Conservation (phyloP, 83 land plant species). For the Picea engelmannii region DNA sequence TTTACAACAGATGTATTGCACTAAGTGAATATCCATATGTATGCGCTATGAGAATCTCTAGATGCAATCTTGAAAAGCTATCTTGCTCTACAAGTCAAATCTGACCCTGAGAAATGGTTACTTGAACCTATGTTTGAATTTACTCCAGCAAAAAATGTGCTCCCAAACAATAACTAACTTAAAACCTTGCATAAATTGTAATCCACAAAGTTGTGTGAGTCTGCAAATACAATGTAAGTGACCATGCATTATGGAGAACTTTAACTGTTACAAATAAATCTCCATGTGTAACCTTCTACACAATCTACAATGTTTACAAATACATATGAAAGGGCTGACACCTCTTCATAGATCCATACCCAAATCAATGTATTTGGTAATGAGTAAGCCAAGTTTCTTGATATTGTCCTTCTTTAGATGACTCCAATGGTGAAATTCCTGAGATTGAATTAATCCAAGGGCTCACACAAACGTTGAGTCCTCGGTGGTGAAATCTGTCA, state of each 20-base stretch:
- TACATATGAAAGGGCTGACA: too few species aligned
- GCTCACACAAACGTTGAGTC: too few species aligned
- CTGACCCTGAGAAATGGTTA: neutral
- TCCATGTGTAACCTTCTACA: neutral
- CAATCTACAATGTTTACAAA: too few species aligned
- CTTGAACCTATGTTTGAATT: constrained; percentile 1
- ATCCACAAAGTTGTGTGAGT: constrained; percentile 1
- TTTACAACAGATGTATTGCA: constrained; percentile 6
- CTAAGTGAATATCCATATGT: too few species aligned
- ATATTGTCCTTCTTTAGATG: too few species aligned
- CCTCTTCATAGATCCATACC: too few species aligned
- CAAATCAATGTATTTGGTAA: too few species aligned
- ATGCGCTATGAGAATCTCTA: neutral
- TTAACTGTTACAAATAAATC: neutral
- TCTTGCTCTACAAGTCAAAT: neutral
- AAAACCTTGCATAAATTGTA: constrained; percentile 2
- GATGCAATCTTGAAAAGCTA: neutral
- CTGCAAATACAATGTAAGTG: neutral
- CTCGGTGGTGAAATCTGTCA: too few species aligned
- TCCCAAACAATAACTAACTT: constrained; percentile 17
- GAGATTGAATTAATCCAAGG: too few species aligned
- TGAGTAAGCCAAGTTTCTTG: too few species aligned
- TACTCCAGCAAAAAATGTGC: constrained; percentile 25
- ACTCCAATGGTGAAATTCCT: too few species aligned
- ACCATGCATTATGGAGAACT: neutral